Evolutionary conservation across 768 basidiomycete genomes (phyloP), one percentile per base, ranked within the genome.

Genomic region (Trametes elegans): DNA sequence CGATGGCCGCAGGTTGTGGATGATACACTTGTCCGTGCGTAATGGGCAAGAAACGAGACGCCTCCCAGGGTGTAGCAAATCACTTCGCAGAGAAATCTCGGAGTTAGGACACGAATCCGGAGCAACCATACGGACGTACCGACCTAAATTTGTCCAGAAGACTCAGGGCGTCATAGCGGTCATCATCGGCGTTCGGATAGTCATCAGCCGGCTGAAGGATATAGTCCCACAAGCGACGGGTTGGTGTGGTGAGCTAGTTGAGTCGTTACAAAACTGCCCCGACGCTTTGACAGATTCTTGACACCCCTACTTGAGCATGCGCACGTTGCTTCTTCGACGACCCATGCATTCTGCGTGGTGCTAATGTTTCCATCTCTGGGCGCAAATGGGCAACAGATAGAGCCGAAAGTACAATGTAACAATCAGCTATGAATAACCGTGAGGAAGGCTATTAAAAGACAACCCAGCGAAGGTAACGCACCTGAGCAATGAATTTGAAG

Each of bases 361-460:
- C 26, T 7, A 27, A 27, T 14, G 24, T 14, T 3, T 43, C 13
- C 8, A 41, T 7, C 24, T 23, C 7, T 26, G n/a, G 24, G 19
- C 24, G 41, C 4, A n/a, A 35, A 35, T 35, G 34, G 34, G n/a
- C 11, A 35, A 11, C n/a, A 10, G 34, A 35, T n/a, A 35, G n/a
- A 35, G 9, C 4, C 34, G 34, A n/a, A 35, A 11, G n/a, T 13
- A 13, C 24, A 26, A 29, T 24, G 38, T 13, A 18, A n/a, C 16
- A 14, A 7, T 24, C 9, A 26, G 28, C 51, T 53, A 53, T 53
- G 51, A 36, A 53, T 53, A 53, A 44, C 51, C 42, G 41, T 44
- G 42, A 44, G 51, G 23, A 44, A 27, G 19, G 28, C 51, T 44
- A 44, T 7, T 28, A 19, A 44, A 53, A 44, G 51, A 44, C n/a